These are phyloP conservation scores for Rhazya stricta DNA, from an alignment of 257 asterid genomes.

Conservation along the genomic window DNA sequence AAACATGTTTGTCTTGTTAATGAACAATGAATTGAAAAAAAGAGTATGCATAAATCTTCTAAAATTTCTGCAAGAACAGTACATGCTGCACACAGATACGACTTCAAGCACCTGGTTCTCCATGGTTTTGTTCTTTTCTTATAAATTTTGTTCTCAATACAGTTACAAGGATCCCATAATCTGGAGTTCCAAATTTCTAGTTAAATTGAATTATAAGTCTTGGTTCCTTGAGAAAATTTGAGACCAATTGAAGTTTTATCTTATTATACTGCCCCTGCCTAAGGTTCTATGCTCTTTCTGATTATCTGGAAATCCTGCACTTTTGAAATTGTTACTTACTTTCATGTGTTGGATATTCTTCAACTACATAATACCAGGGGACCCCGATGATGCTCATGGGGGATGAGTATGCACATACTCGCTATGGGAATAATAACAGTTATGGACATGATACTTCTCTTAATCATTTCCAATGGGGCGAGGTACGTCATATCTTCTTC, in stretches of 20 bases:
- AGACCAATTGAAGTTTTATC: background rate
- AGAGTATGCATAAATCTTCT: background rate
- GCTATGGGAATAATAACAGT: constrained; percentile 90
- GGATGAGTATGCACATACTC: constrained; percentile 96
- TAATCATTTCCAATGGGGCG: constrained; percentile 89
- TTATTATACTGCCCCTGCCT: background rate
- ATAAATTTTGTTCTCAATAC: background rate
- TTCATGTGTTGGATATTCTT: constrained; percentile 8
- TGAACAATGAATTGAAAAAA: background rate
- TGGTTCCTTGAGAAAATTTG: constrained; percentile 4
- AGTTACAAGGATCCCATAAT: background rate
- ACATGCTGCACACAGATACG: background rate
- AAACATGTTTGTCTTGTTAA: background rate
- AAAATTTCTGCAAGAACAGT: background rate
- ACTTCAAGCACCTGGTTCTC: background rate
- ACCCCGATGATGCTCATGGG: constrained; percentile 99
- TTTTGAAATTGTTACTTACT: background rate
- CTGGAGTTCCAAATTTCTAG: background rate
- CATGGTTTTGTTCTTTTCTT: background rate
- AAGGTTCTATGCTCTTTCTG: background rate
- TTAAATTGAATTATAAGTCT: background rate
- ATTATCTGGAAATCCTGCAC: background rate
- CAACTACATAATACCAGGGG: constrained; percentile 49
- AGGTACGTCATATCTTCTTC: constrained; percentile 39
- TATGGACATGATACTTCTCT: constrained; percentile 90